Evolutionary conservation across 2,329 filamentous ascomycete genomes (phyloP).

Genomic region (Coleophoma cylindrospora): DNA sequence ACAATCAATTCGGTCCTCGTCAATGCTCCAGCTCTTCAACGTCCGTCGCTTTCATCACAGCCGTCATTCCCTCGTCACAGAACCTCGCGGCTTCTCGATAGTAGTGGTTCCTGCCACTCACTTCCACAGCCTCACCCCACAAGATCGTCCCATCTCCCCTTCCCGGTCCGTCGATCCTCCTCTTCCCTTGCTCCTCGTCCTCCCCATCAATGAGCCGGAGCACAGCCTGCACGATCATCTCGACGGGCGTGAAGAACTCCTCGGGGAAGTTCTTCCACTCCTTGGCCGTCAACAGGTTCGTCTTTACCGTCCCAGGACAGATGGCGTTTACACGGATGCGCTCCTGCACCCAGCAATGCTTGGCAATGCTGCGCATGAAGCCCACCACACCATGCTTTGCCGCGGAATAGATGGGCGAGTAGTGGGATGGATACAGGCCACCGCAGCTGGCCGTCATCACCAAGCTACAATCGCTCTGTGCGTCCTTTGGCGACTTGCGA

Average conservation of each 20-base stretch:
- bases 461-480: neutral
- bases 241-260: neutral
- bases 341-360: constrained; percentile 5
- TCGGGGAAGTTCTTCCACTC: constrained; percentile 5
- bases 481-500: neutral
- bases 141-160: too few relatives aligned
- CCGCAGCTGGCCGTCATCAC: constrained; percentile 3
- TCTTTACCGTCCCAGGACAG: constrained; percentile 6
- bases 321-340: constrained; percentile 6
- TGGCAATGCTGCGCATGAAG: constrained; percentile 3
- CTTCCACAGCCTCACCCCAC: constrained; percentile 1
- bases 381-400: constrained; percentile 7
- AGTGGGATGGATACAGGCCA: constrained; percentile 8
- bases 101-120: constrained; percentile 1
- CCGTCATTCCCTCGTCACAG: neutral
- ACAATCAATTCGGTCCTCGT: too few relatives aligned
- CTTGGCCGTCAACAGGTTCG: constrained; percentile 3
- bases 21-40: neutral
- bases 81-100: constrained; percentile 1
- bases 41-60: neutral
- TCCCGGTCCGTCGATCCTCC: too few relatives aligned
- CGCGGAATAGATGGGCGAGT: constrained; percentile 8
- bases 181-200: too few relatives aligned
- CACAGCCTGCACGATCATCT: too few relatives aligned
- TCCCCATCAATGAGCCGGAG: too few relatives aligned